Evolutionary conservation across 192 early-diverging fungal genomes (phyloP), one percentile per base, ranked within the genome.

Genomic region (Funneliformis mosseae): DNA sequence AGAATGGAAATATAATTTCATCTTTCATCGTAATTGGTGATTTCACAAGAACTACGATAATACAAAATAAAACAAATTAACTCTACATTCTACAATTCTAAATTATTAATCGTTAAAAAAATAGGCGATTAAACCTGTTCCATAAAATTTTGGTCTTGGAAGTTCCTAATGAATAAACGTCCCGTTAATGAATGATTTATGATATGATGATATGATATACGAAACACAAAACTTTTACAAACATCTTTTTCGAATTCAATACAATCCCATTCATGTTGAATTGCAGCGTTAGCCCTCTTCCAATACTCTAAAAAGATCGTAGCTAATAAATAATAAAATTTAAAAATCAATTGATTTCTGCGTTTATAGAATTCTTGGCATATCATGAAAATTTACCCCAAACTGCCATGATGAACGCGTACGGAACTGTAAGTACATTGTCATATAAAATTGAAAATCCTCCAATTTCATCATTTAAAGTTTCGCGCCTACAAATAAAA

Each of bases 261-360:
- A 1, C 89, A 82, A 72, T 91, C 88, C 92, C 92, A 93, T 16
- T 83, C 71, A 55, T 84, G 89, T 1, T 82, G 81, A 64, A 92
- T 61, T n/a, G 75, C 61, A 71, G 75, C 81, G 46, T 86, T 88
- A 79, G 85, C 80, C 11, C 91, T 83, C 69, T 89, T 89, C 93
- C 93, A 93, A 69, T 81, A 90, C 68, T 92, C 89, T 55, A 94
- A 75, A 83, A 87, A 92, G 18, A 89, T 63, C 3, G 88, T 77
- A 5, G 84, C 82, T 78, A 38, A 33, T 18, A 79, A 38, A 33
- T 18, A 79, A 46, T 45, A 86, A 69, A 28, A 48, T 21, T 50
- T 27, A 75, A 59, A 38, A 43, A 33, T 33, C 33, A 33, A 33
- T 33, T 33, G 33, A 33, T 33, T 33, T 33, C 33, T 33, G 3